A percentile compares a stretch with the other conserved stretches of the same genome.
Conservation (phyloP, 345 rosid genomes). For the Lagerstroemia speciosa region DNA sequence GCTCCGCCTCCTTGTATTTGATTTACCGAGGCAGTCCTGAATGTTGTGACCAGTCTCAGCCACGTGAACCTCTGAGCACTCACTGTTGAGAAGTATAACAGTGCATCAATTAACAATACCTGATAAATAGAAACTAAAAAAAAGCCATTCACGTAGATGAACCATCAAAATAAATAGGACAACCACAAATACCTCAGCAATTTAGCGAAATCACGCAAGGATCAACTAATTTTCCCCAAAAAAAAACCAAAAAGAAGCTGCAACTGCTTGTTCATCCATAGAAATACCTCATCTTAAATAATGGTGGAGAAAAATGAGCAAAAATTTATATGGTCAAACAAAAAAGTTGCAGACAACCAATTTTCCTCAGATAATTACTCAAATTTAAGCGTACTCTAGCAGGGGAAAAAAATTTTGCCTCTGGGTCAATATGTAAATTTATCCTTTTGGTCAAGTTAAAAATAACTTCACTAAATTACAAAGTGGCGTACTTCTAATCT, state of each 20-base stretch:
- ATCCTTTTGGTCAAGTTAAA: neutral
- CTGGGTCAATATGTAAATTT: too few species aligned
- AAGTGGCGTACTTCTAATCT: neutral
- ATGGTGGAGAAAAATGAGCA: too few species aligned
- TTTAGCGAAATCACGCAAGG: neutral
- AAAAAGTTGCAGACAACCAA: too few species aligned
- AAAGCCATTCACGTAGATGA: neutral
- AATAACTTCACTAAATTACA: neutral
- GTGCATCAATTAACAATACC: neutral
- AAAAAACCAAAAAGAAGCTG: too few species aligned
- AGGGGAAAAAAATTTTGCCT: too few species aligned
- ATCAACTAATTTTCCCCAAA: neutral
- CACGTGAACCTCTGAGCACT: slow-evolving; percentile 76
- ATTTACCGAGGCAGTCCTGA: slow-evolving; percentile 49
- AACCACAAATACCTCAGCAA: neutral
- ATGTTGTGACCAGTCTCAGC: slow-evolving; percentile 57
- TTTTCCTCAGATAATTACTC: too few species aligned
- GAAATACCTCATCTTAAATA: too few species aligned
- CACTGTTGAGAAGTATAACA: slow-evolving; percentile 29
- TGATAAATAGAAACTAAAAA: neutral
- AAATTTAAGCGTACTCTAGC: too few species aligned
- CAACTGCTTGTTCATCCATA: too few species aligned
- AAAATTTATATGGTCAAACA: too few species aligned
- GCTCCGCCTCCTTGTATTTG: slow-evolving; percentile 34
- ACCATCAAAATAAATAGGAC: neutral